Conservation (phyloP, 2,329 filamentous ascomycete species). For the Alternaria sp. region DNA sequence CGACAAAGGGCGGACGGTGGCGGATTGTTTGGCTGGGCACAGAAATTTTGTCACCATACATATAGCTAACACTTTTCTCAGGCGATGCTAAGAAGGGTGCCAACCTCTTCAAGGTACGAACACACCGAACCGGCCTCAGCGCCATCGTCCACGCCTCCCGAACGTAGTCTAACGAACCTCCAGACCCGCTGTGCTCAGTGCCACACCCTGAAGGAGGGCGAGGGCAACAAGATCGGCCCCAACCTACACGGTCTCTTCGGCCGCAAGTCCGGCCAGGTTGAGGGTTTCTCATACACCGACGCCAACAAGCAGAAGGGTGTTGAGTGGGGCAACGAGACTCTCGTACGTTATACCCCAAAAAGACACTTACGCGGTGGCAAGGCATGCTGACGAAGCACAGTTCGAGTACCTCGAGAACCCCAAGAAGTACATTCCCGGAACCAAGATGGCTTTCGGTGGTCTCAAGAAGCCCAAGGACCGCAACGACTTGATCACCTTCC, state of each 20-base stretch:
- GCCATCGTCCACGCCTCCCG: slow-evolving; percentile 1
- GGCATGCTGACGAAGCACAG: slow-evolving; percentile 53
- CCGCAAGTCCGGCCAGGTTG: slow-evolving; percentile 89
- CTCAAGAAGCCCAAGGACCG: slow-evolving; percentile 99
- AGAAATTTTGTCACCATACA: slow-evolving; percentile 8
- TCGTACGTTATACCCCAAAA: slow-evolving; percentile 64
- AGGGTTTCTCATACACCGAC: slow-evolving; percentile 96
- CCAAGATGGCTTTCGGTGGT: slow-evolving; percentile 99
- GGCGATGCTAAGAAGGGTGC: slow-evolving; percentile 96
- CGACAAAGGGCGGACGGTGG: slow-evolving; percentile 30
- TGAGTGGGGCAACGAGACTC: slow-evolving; percentile 81
- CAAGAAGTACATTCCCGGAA: slow-evolving; percentile 99
- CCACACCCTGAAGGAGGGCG: slow-evolving; percentile 90
- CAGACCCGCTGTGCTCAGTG: slow-evolving; percentile 95
- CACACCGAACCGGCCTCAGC: neutral
- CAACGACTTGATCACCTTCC: slow-evolving; percentile 94
- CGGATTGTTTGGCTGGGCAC: slow-evolving; percentile 15
- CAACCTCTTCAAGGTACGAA: slow-evolving; percentile 86
- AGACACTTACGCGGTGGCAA: neutral
- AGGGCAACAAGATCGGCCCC: slow-evolving; percentile 97
- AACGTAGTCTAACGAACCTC: slow-evolving; percentile 28
- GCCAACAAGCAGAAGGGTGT: slow-evolving; percentile 99
- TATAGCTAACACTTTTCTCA: slow-evolving; percentile 51
- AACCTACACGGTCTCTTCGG: slow-evolving; percentile 97
- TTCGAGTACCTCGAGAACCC: slow-evolving; percentile 99